Conservation (phyloP, 2,329 filamentous ascomycete species). For the Aspergillus tamarii region DNA sequence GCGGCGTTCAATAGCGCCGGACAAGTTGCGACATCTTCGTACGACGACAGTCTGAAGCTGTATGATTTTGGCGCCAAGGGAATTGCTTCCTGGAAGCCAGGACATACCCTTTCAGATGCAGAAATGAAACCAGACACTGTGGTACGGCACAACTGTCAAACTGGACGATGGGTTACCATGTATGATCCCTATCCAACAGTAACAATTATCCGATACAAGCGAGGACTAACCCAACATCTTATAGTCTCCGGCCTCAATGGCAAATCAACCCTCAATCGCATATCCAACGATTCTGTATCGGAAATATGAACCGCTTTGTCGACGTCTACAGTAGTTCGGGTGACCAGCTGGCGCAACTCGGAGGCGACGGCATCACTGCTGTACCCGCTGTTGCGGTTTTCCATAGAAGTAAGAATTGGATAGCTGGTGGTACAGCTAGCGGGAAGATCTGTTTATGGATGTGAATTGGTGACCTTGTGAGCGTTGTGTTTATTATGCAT, state of each 20-base stretch:
- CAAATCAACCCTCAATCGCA: constrained; percentile 76
- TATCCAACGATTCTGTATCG: constrained; percentile 86
- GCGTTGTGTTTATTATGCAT: neutral
- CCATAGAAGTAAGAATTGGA: constrained; percentile 86
- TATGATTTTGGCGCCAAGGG: constrained; percentile 70
- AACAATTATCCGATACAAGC: neutral
- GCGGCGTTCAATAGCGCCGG: constrained; percentile 86
- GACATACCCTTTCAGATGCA: constrained; percentile 60
- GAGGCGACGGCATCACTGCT: constrained; percentile 87
- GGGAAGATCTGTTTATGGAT: constrained; percentile 93
- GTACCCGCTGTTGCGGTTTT: constrained; percentile 92
- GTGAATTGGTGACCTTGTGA: constrained; percentile 44
- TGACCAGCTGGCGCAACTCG: constrained; percentile 85
- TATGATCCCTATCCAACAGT: constrained; percentile 38
- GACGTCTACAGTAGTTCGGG: constrained; percentile 84
- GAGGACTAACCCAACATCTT: constrained; percentile 11
- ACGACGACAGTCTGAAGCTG: constrained; percentile 94
- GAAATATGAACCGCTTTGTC: constrained; percentile 97
- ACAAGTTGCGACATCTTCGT: constrained; percentile 86
- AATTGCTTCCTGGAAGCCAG: constrained; percentile 61
- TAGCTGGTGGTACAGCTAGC: constrained; percentile 86
- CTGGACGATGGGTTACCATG: constrained; percentile 90
- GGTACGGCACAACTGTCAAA: constrained; percentile 92
- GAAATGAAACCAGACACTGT: constrained; percentile 70
- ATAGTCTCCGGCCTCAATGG: constrained; percentile 81